Base-by-base conservation (phyloP, 73 alveolate genomes). In the Paramecium sonneborni region DNA sequence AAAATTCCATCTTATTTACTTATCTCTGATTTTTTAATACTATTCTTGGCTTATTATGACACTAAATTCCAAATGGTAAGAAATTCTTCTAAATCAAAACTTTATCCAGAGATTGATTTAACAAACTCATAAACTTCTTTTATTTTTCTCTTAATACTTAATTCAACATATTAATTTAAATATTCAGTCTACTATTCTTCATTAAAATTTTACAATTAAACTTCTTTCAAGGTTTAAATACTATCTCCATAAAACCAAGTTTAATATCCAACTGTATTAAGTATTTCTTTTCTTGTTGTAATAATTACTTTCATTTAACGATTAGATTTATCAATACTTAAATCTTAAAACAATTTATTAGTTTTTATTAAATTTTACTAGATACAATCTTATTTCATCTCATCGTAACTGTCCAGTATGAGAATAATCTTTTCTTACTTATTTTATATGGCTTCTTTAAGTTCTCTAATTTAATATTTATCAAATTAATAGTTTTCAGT, bases 381-480 rank as follows among this genome's bases (percentile, higher is more conserved):
- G 7, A 34, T 34, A 37, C 44, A 72, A 20, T 72, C 86, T 30
- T 26, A 15, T 34, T 30, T 34, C 44, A 72, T 28, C 15, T 72
- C 86, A 72, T 72, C 86, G n/a, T 72, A 72, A 72, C 86, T 72
- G 44, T 72, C 86, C 10, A 72, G 52, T 8, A 72, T 72, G 1
- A 72, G 14, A 14, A 72, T 15, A 6, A 72, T 28, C 8, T 26
- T 15, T 11, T 28, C 57, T 72, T 72, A 11, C 15, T 72, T 15
- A 72, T n/a, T 34, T 7, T 72, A 30, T 32, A 34, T 30, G 5
- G 57, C 86, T 41, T 72, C 86, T 41, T 30, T 72, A 9, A 72
- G 30, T 18, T 34, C 52, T 14, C 18, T 6, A 1, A 72, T 34
- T 35, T 72, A 37, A 20, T 30, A 34, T 34, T 72, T 28, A 34